Evolutionary conservation across 495 filamentous ascomycete species (phyloP).

Genomic region (Cercophora newfieldiana): DNA sequence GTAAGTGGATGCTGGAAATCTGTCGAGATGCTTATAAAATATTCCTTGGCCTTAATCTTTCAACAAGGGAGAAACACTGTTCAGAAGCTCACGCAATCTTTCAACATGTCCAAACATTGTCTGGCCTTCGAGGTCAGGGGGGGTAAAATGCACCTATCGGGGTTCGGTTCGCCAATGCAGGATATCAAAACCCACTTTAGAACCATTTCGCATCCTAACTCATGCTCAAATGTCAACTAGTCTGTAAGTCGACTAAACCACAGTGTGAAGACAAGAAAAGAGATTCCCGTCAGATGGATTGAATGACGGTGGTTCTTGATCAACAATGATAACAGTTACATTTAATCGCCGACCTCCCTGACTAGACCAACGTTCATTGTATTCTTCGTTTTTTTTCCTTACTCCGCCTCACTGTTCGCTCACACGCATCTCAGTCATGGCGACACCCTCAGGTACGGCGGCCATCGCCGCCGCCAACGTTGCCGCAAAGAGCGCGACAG

Average conservation of each 20-base stretch:
- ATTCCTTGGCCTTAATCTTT: too few species aligned
- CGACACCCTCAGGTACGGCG: slow-evolving; percentile 15
- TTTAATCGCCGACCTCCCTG: slow-evolving; percentile 3
- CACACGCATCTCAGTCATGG: slow-evolving; percentile 10
- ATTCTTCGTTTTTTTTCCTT: too few species aligned
- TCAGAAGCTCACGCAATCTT: too few species aligned
- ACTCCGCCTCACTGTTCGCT: not conserved
- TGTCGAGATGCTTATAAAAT: too few species aligned
- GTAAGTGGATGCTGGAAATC: too few species aligned
- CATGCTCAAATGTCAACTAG: not conserved
- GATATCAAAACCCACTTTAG: not conserved
- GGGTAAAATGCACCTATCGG: not conserved
- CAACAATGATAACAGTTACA: slow-evolving; percentile 5
- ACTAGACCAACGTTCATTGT: not conserved
- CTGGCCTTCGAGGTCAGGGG: not conserved
- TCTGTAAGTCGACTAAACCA: not conserved
- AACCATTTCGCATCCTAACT: not conserved
- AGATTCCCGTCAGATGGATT: too few species aligned
- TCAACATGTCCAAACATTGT: too few species aligned
- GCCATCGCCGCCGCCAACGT: slow-evolving; percentile 13
- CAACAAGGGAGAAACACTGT: too few species aligned
- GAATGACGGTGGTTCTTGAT: not conserved
- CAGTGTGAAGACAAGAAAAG: not conserved
- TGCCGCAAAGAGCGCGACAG: slow-evolving; percentile 22
- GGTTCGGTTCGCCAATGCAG: not conserved